Conservation (phyloP, 164 flowering plant species). For the Nymphaea colorata region DNA sequence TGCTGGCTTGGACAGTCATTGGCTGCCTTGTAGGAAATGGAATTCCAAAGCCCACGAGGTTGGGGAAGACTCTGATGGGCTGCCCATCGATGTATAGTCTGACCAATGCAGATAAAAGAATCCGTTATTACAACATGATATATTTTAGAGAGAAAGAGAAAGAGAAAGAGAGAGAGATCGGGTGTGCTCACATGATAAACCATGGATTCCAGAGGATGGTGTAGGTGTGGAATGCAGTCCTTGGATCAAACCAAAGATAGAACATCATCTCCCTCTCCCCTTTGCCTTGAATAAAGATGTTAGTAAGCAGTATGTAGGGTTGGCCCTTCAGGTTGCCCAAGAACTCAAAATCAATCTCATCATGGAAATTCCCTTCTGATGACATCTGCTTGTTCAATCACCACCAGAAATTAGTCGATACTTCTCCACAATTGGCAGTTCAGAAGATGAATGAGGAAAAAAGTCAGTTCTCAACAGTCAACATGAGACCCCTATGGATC, state of each 20-base stretch:
- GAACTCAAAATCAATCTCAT: constrained; percentile 91
- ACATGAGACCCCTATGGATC: too few species aligned
- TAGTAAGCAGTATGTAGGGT: constrained; percentile 87
- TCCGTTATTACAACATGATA: too few species aligned
- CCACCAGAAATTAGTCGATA: too few species aligned
- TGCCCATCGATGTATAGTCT: constrained; percentile 7
- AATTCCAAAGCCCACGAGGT: not conserved
- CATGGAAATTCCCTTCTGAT: constrained; percentile 18
- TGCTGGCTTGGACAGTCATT: constrained; percentile 7
- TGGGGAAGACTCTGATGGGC: constrained; percentile 8
- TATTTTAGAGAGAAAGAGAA: not conserved
- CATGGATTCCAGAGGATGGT: constrained; percentile 55
- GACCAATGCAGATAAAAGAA: not conserved
- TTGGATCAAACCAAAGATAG: constrained; percentile 93
- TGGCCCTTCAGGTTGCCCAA: constrained; percentile 79
- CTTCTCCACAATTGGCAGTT: too few species aligned
- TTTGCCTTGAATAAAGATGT: constrained; percentile 67
- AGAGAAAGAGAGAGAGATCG: not conserved
- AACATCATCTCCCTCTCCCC: constrained; percentile 80
- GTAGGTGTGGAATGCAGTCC: constrained; percentile 59
- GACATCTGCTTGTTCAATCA: not conserved
- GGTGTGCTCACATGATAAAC: not conserved
- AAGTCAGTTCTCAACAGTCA: too few species aligned
- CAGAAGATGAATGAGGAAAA: too few species aligned
- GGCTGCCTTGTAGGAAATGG: constrained; percentile 6